phyloP scores from a whole-genome alignment of 2,329 filamentous ascomycete genomes.

The Rhynchosporium graminicola region DNA sequence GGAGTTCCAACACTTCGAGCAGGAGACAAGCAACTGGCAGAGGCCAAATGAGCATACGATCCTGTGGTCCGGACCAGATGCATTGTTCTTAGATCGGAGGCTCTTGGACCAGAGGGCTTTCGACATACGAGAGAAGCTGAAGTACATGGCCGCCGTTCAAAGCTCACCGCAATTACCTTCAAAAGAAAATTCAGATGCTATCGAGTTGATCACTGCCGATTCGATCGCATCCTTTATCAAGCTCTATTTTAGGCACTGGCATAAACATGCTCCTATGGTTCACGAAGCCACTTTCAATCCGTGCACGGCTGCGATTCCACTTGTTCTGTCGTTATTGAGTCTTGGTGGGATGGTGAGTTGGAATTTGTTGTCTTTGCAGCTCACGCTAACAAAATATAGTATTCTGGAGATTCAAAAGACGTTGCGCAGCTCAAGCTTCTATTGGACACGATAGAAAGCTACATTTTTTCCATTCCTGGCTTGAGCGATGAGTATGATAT shows the following conservation, averaged over 20 bases:
- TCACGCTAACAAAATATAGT: conserved; percentile 26
- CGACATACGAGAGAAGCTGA: conserved; percentile 37
- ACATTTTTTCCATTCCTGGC: conserved; percentile 36
- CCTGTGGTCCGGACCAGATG: conserved; percentile 29
- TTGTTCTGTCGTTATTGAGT: conserved; percentile 38
- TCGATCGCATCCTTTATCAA: conserved; percentile 35
- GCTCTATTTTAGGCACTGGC: conserved; percentile 40
- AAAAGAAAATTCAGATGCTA: conserved; percentile 34
- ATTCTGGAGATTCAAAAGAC: conserved; percentile 32
- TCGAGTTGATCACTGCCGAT: conserved; percentile 34
- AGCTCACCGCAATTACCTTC: conserved; percentile 29
- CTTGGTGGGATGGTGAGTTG: conserved; percentile 38
- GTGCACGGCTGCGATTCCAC: conserved; percentile 35
- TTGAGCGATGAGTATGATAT: conserved; percentile 37
- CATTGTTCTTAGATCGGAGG: conserved; percentile 27
- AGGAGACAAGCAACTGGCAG: conserved; percentile 33
- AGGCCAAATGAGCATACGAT: conserved; percentile 32
- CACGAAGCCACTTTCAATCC: conserved; percentile 39
- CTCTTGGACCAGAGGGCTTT: conserved; percentile 35
- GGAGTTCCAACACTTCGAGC: conserved; percentile 37
- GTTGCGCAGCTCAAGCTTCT: conserved; percentile 32
- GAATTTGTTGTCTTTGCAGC: neutral
- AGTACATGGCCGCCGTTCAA: conserved; percentile 30
- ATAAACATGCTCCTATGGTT: conserved; percentile 39
- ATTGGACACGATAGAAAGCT: conserved; percentile 36